Evolutionary conservation across 1,139 yeast genomes (phyloP).

Genomic region (Spencermartinsiella ligniputridi): DNA sequence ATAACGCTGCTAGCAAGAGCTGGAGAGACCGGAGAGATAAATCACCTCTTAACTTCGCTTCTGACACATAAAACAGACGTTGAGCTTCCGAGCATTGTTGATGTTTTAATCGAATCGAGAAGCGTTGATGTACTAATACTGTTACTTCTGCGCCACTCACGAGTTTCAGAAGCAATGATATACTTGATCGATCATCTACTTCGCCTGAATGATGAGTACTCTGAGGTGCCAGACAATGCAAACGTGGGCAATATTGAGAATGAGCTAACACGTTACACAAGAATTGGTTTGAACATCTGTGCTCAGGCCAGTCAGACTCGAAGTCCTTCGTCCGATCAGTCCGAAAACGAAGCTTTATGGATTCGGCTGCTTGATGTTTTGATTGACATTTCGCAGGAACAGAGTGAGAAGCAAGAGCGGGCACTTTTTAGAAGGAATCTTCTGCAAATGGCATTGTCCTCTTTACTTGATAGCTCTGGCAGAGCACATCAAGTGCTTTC

Average conservation of each 20-base stretch:
- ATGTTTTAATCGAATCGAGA: conserved; percentile 25
- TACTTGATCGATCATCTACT: conserved; percentile 29
- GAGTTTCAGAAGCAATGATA: conserved; percentile 33
- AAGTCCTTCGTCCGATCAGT: conserved; percentile 7
- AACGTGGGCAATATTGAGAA: conserved; percentile 7
- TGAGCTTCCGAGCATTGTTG: conserved; percentile 31
- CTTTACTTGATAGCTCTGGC: conserved; percentile 23
- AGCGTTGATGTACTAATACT: conserved; percentile 30
- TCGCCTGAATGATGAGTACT: conserved; percentile 19
- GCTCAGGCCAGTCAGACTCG: conserved; percentile 9
- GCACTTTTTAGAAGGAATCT: conserved; percentile 18
- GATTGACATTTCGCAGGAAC: conserved; percentile 20
- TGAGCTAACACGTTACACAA: conserved; percentile 21
- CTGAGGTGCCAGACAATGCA: conserved; percentile 2
- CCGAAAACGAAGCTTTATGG: conserved; percentile 28
- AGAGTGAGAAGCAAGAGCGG: conserved; percentile 1
- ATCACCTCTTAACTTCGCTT: conserved; percentile 19
- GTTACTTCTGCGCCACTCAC: conserved; percentile 25
- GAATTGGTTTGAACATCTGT: conserved; percentile 29
- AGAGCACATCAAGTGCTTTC: conserved; percentile 2
- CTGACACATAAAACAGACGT: conserved; percentile 28
- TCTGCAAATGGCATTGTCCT: conserved; percentile 22
- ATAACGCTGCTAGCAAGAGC: conserved; percentile 25
- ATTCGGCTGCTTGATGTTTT: conserved; percentile 27
- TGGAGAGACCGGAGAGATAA: conserved; percentile 18